A percentile compares a stretch with the other conserved stretches of the same genome.
These are phyloP conservation scores for Penicillium atrosanguineum DNA, from an alignment of 495 filamentous ascomycete species.

Conservation along the genomic window DNA sequence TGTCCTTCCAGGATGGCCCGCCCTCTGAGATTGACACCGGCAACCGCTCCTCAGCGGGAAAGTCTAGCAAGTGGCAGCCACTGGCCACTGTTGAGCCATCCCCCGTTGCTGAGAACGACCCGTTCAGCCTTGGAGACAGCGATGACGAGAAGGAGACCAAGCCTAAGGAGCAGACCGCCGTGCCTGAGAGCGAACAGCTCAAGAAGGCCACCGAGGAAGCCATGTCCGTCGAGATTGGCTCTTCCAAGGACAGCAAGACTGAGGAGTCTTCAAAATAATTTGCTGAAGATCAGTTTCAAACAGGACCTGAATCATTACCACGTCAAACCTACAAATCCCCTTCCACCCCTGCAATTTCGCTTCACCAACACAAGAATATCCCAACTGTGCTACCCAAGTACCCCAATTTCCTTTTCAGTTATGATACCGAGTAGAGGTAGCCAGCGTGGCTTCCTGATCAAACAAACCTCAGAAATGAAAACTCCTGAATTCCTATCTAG, in stretches of 20 bases:
- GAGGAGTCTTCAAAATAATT: slow-evolving; percentile 31
- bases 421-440: slow-evolving; percentile 16
- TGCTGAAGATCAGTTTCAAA: not conserved
- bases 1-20: slow-evolving; percentile 74
- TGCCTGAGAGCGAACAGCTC: slow-evolving; percentile 65
- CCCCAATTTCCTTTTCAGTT: not conserved
- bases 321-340: not conserved
- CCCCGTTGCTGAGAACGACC: slow-evolving; percentile 87
- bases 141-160: slow-evolving; percentile 89
- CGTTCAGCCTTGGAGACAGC: slow-evolving; percentile 93
- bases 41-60: slow-evolving; percentile 47
- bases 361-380: not conserved
- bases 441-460: not conserved
- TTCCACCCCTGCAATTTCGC: not conserved
- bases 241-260: slow-evolving; percentile 24
- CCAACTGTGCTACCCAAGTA: not conserved
- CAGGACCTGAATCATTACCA: not conserved
- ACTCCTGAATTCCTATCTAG: slow-evolving; percentile 8
- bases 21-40: slow-evolving; percentile 75
- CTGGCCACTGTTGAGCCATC: slow-evolving; percentile 82
- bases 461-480: not conserved
- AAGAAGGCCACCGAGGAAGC: slow-evolving; percentile 70
- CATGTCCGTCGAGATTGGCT: slow-evolving; percentile 29
- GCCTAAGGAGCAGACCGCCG: slow-evolving; percentile 56
- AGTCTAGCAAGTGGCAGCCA: slow-evolving; percentile 95